These are phyloP conservation scores for Graphilbum fragrans DNA, from an alignment of 2,329 filamentous ascomycete species.

Conservation along the genomic window DNA sequence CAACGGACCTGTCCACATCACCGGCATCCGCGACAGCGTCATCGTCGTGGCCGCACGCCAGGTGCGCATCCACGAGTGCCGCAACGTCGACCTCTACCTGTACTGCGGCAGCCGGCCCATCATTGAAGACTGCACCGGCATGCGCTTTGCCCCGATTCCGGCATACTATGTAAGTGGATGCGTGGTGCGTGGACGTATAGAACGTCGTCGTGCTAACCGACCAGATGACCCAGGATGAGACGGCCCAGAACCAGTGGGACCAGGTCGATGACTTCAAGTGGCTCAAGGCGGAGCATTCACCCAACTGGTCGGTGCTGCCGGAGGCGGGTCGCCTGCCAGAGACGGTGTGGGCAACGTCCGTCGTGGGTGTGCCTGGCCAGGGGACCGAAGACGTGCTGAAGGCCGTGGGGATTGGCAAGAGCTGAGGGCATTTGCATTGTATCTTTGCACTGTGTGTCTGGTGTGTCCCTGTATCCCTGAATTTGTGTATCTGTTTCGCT, in stretches of 20 bases:
- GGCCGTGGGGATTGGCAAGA: slow-evolving; percentile 27
- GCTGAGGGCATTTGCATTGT: too few relatives aligned
- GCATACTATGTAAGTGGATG: slow-evolving; percentile 48
- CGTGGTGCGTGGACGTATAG: background rate
- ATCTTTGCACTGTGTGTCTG: too few relatives aligned
- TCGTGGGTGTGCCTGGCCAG: slow-evolving; percentile 50
- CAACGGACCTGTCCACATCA: slow-evolving; percentile 72
- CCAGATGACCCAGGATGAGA: slow-evolving; percentile 16
- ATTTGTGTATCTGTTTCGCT: too few relatives aligned
- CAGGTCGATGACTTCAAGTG: slow-evolving; percentile 97
- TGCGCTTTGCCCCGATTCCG: slow-evolving; percentile 72
- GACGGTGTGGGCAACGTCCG: slow-evolving; percentile 55
- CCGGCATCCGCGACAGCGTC: slow-evolving; percentile 58
- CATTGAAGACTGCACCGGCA: slow-evolving; percentile 72
- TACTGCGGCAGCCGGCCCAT: slow-evolving; percentile 76
- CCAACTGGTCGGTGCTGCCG: slow-evolving; percentile 70
- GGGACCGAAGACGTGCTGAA: slow-evolving; percentile 55
- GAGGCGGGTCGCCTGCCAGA: slow-evolving; percentile 46
- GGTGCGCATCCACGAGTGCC: slow-evolving; percentile 83
- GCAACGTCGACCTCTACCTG: slow-evolving; percentile 72
- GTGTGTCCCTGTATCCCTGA: too few relatives aligned
- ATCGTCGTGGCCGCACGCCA: slow-evolving; percentile 73
- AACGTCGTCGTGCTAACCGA: slow-evolving; percentile 1
- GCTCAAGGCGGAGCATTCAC: slow-evolving; percentile 75
- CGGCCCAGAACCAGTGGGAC: slow-evolving; percentile 61